Evolutionary conservation across 345 rosid species (phyloP).

Genomic region (Citrus cavaleriei): DNA sequence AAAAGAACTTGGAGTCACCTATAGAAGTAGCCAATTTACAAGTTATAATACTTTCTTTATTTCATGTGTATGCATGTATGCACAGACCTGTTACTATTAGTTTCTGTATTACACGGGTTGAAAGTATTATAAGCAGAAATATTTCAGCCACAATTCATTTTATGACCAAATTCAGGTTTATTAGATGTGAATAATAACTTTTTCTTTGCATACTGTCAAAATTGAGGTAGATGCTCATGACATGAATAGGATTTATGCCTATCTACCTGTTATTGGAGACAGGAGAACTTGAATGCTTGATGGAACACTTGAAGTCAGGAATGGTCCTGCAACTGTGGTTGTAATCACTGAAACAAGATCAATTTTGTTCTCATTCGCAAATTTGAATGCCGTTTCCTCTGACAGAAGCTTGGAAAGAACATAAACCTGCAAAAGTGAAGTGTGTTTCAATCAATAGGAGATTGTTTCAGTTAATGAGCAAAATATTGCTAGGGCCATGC

Average conservation of each 20-base stretch:
- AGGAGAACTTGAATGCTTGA: constrained; percentile 72
- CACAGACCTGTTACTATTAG: background rate
- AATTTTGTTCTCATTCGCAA: constrained; percentile 51
- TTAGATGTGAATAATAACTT: too few species aligned
- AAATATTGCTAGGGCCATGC: background rate
- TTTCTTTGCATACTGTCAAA: background rate
- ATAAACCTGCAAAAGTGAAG: constrained; percentile 48
- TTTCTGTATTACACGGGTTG: background rate
- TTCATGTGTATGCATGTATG: background rate
- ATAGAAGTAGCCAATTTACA: constrained; percentile 1
- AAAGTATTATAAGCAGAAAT: background rate
- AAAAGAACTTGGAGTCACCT: constrained; percentile 56
- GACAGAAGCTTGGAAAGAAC: constrained; percentile 62
- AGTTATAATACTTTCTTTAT: background rate
- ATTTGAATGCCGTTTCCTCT: constrained; percentile 77
- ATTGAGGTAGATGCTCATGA: background rate
- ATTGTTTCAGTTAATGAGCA: background rate
- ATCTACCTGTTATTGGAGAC: constrained; percentile 66
- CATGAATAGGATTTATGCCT: background rate
- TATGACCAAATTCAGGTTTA: background rate
- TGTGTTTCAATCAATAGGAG: background rate
- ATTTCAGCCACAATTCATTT: background rate
- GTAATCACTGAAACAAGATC: constrained; percentile 69
- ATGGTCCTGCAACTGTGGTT: constrained; percentile 73
- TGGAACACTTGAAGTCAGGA: constrained; percentile 57